Evolutionary conservation across 305 asterid genomes (phyloP), one percentile per base, ranked within the genome.

Genomic region (Striga hermonthica): DNA sequence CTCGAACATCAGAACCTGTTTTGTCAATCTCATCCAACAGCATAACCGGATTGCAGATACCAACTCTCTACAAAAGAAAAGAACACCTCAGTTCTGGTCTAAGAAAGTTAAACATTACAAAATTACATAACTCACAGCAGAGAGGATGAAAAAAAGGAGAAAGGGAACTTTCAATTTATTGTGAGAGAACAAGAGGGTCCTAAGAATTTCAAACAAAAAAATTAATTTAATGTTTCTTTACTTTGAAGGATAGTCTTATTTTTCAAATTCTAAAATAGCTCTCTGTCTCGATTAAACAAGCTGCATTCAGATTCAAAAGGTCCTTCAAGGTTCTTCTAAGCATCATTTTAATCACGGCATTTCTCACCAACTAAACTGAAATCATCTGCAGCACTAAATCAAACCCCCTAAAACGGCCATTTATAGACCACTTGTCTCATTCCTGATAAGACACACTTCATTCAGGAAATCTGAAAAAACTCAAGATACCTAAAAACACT

Each of bases 21-120:
- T 90, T 94, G 80, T 94, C 99, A 79, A 94, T 85, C 91, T 94
- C 99, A 78, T 90, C 99, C 72, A 94, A 89, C 76, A 94, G 83
- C 97, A 94, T 84, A 78, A 94, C 99, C 14, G 98, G 99, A 78
- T 90, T 90, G 86, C 86, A 82, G 65, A 94, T 98, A 69, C 87
- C 98, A 65, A 88, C 99, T 81, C 84, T 86, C 99, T 94, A 48
- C 78, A 75, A 69, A 57, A 66, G 37, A 76, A 81, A 67, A 56
- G 47, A 75, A 62, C 53, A 41, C 44, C 58, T 77, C 67, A 75
- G 15, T 48, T 69, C 58, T 56, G 37, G 45, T 48, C 62, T 13
- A 6, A 64, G 57, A 65, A 65, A 57, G 41, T 45, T 40, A 40
- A 49, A 41, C 52, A 16, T 37, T 35, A 28, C 44, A 57, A 57